Evolutionary conservation across 129 eudicot species (phyloP), one percentile per base, ranked within the genome.

Genomic region (Lonicera japonica): DNA sequence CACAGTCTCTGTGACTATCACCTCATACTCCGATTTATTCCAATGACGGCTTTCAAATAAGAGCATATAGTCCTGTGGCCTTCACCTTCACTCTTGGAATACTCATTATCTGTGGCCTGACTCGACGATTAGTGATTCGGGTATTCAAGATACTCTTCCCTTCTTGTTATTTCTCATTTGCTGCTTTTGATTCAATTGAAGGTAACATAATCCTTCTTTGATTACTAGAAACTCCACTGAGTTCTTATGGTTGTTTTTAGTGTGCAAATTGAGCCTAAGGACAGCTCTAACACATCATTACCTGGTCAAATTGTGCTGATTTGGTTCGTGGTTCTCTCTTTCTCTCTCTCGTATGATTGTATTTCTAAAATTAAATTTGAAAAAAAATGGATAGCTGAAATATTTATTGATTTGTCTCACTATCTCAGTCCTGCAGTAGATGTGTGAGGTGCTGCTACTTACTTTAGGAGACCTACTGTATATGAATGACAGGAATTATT

Each of bases 1-100:
- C 36, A 29, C 36, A 29, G 6, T 29, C 36, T 43, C 13, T 43
- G 1, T 43, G 52, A 64, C 18, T 47, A 22, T 20, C 19, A 43
- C 48, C 56, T 25, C 36, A 29, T n/a, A 52, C 54, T 36, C 50
- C 54, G 18, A 55, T 36, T 39, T 50, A 66, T 66, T 67, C 21
- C 17, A 66, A 25, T 20, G 25, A 66, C 11, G 43, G 41, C 16
- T 18, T 21, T 36, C 21, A 67, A 5, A 22, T 39, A 14, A 45
- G 15, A 29, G 65, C 73, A 43, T 56, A 29, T 2, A 29, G 36
- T 6, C 36, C 36, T 29, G 36, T 29, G 36, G 36, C 36, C 36
- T 29, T 29, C 36, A 29, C 36, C 36, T 29, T 29, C 36, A 29
- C 36, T 29, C 36, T 29, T 29, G 36, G 36, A 29, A 29, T 29